phyloP scores from a whole-genome alignment of 2,329 filamentous ascomycete genomes.

The Xylaria sp. region DNA sequence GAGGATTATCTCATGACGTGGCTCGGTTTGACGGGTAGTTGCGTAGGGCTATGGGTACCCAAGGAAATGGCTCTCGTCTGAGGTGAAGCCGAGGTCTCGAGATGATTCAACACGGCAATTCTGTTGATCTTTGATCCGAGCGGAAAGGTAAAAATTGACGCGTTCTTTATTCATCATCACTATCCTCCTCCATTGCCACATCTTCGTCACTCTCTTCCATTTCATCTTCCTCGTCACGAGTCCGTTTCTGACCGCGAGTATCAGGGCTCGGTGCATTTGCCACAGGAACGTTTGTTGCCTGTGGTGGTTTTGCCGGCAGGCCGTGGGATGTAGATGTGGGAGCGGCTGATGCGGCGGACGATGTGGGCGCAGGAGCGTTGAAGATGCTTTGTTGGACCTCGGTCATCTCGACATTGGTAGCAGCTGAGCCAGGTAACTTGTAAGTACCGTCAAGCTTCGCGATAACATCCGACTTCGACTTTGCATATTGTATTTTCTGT shows the following conservation, averaged over 20 bases:
- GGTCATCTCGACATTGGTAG: slow-evolving; percentile 71
- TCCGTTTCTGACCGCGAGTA: slow-evolving; percentile 74
- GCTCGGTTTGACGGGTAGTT: slow-evolving; percentile 86
- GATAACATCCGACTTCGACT: slow-evolving; percentile 86
- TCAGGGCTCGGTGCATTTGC: slow-evolving; percentile 65
- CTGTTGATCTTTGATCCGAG: background rate
- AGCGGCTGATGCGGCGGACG: slow-evolving; percentile 55
- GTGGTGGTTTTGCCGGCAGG: slow-evolving; percentile 62
- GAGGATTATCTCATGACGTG: slow-evolving; percentile 85
- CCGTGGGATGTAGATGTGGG: slow-evolving; percentile 53
- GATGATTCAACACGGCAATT: background rate
- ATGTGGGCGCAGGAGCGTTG: slow-evolving; percentile 70
- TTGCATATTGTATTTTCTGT: slow-evolving; percentile 91
- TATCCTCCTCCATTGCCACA: slow-evolving; percentile 54
- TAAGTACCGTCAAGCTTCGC: slow-evolving; percentile 93
- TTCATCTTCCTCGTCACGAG: slow-evolving; percentile 73
- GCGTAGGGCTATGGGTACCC: slow-evolving; percentile 82
- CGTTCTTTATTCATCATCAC: slow-evolving; percentile 38
- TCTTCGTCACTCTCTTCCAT: slow-evolving; percentile 73
- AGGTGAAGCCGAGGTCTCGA: slow-evolving; percentile 19
- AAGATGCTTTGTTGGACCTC: slow-evolving; percentile 85
- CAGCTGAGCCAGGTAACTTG: slow-evolving; percentile 70
- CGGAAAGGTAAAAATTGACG: slow-evolving; percentile 22
- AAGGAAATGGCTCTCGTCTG: slow-evolving; percentile 68
- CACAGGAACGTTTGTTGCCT: slow-evolving; percentile 60